Evolutionary conservation across 2,329 filamentous ascomycete genomes (phyloP), one percentile per base, ranked within the genome.

Genomic region (Sclerotinia borealis): DNA sequence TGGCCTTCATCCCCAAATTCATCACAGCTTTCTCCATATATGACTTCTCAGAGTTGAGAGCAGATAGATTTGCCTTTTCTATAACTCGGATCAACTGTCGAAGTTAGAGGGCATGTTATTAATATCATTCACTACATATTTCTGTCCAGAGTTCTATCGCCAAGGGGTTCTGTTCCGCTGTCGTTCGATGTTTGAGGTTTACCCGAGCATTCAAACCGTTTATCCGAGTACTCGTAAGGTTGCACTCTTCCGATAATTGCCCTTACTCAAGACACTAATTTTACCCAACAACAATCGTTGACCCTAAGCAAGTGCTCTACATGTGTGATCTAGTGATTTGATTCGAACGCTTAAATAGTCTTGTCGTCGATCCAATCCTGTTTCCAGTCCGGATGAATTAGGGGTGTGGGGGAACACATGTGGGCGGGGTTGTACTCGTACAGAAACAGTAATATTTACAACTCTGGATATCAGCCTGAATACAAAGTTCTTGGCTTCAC

Each of bases 381-480:
- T 22, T 54, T 29, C 10, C 1, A 22, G 22, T 27, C 19, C 60
- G 60, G 60, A 10, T 62, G 58, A 62, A 62, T 34, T 58, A 10
- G 34, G 10, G 19, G 29, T 31, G 31, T 39, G 51, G 41, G 60
- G 41, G 34, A 11, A 10, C 15, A 15, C 34, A 51, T n/a, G n/a
- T n/a, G n/a, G 36, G 45, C 51, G 58, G 58, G 58, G 58, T 56
- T 45, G 47, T 54, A 43, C 36, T 56, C 34, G 47, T 54, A 43
- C 36, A 50, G 15, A 34, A 43, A 39, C 27, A 22, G 59, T 22
- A 60, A 60, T 37, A 39, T 37, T 22, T 52, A 60, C 25, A 61
- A 19, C 48, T 36, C n/a, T 9, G 29, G 17, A 54, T 37, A 47
- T 62, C 22, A 62, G 60, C 60, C 60, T 62, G 41, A 62, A 62